Percentiles rank a stretch among this genome's conserved stretches.
phyloP scores from a whole-genome alignment of 2,329 filamentous ascomycete species.

The Cladosporium oxysporum region DNA sequence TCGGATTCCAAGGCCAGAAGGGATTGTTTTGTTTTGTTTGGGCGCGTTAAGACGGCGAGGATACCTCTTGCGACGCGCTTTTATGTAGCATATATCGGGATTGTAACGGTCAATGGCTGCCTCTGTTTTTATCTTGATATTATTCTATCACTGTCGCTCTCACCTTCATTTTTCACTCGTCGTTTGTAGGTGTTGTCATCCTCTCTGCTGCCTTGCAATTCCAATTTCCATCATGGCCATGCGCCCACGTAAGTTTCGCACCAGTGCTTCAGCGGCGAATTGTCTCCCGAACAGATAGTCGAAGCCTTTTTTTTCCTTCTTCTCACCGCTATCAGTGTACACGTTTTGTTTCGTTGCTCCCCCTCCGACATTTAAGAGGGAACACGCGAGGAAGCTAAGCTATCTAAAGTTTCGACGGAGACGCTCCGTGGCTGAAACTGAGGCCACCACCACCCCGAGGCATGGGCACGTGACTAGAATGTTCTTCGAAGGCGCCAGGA shows the following conservation, averaged over 20 bases:
- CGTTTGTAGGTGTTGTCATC: neutral
- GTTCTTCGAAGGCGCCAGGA: too few relatives aligned
- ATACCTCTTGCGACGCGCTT: constrained; percentile 7
- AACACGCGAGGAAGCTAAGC: neutral
- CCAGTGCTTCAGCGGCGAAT: neutral
- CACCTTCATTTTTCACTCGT: neutral
- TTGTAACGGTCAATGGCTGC: constrained; percentile 20
- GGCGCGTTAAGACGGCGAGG: neutral
- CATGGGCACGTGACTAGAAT: too few relatives aligned
- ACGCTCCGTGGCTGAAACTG: neutral
- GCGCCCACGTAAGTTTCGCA: neutral
- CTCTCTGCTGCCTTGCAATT: neutral
- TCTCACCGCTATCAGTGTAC: neutral
- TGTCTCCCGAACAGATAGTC: too few relatives aligned
- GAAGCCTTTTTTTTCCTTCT: too few relatives aligned
- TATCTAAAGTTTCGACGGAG: neutral
- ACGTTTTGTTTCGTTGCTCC: neutral
- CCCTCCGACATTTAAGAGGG: neutral
- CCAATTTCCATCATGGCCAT: too few relatives aligned
- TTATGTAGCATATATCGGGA: constrained; percentile 21
- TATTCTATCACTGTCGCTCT: neutral
- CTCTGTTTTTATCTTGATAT: neutral
- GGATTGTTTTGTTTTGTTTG: neutral
- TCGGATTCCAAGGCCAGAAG: neutral
- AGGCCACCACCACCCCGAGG: neutral